Conservation (phyloP, 306 rosid species). For the Inga oerstediana region DNA sequence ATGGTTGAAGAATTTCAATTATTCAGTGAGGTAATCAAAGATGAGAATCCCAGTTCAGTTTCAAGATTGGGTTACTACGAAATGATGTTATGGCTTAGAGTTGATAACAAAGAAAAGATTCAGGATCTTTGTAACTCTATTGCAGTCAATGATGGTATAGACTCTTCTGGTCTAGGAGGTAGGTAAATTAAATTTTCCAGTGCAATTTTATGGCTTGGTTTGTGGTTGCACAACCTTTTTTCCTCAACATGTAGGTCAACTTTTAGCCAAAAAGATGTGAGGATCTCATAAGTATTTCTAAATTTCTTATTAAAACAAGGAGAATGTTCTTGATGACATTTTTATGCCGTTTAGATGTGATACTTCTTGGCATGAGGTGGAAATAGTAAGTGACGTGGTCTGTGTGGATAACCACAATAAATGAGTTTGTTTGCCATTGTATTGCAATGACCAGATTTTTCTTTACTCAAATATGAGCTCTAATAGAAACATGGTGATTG, state of each 20-base stretch:
- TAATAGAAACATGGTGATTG: constrained; percentile 19
- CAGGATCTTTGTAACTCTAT: constrained; percentile 64
- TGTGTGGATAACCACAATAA: constrained; percentile 9
- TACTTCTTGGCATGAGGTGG: constrained; percentile 17
- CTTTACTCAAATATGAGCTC: constrained; percentile 13
- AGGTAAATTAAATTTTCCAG: constrained; percentile 26
- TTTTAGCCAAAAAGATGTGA: constrained; percentile 14
- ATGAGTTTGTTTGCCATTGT: constrained; percentile 18
- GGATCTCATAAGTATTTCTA: constrained; percentile 23
- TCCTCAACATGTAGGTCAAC: neutral
- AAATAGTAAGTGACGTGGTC: constrained; percentile 14
- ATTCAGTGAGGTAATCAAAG: constrained; percentile 55
- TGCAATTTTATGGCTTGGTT: constrained; percentile 11
- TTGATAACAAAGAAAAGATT: constrained; percentile 65
- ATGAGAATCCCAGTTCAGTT: constrained; percentile 49
- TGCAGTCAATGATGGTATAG: constrained; percentile 42
- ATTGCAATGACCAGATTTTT: constrained; percentile 17
- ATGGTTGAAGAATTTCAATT: constrained; percentile 68
- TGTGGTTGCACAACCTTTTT: neutral
- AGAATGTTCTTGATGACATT: constrained; percentile 14
- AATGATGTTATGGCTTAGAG: constrained; percentile 72
- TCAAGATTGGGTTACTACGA: constrained; percentile 81
- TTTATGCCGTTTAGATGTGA: constrained; percentile 24
- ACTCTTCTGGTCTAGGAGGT: constrained; percentile 63
- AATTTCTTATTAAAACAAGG: constrained; percentile 7